Evolutionary conservation across 2,329 filamentous ascomycete genomes (phyloP).

Genomic region (Dothidotthia symphoricarpi): DNA sequence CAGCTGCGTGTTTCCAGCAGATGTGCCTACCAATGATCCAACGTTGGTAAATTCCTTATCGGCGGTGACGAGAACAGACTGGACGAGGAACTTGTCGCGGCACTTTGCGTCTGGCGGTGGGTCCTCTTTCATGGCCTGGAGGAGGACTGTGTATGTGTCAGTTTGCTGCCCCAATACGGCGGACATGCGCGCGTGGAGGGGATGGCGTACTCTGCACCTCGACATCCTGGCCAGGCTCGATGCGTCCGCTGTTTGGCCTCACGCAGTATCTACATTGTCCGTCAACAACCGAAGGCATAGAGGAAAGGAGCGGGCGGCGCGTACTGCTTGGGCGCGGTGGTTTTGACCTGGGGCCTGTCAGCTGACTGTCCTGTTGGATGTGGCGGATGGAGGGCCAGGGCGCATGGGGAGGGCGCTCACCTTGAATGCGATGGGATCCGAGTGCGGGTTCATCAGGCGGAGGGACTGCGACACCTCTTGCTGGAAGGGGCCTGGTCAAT

Average conservation of each 20-base stretch:
- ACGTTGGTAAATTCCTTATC: slow-evolving; percentile 84
- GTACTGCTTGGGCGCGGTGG: slow-evolving; percentile 97
- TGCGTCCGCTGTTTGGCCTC: slow-evolving; percentile 91
- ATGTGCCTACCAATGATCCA: slow-evolving; percentile 67
- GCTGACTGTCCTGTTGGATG: slow-evolving; percentile 1
- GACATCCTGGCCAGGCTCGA: slow-evolving; percentile 84
- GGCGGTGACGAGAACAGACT: slow-evolving; percentile 78
- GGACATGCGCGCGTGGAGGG: slow-evolving; percentile 8
- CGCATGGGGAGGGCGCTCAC: slow-evolving; percentile 40
- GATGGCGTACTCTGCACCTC: slow-evolving; percentile 77
- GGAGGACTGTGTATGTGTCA: slow-evolving; percentile 64
- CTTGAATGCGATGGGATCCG: slow-evolving; percentile 64
- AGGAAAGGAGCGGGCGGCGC: slow-evolving; percentile 37
- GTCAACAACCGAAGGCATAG: slow-evolving; percentile 19
- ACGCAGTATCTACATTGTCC: slow-evolving; percentile 78
- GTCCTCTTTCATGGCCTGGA: slow-evolving; percentile 97
- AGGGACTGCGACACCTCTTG: slow-evolving; percentile 63
- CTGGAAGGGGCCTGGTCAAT: slow-evolving; percentile 58
- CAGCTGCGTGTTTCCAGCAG: not conserved
- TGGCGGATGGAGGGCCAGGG: not conserved
- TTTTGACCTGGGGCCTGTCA: slow-evolving; percentile 74
- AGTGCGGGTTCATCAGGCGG: slow-evolving; percentile 58
- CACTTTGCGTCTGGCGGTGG: slow-evolving; percentile 83
- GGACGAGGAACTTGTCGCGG: slow-evolving; percentile 96
- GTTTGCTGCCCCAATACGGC: slow-evolving; percentile 16